Base-by-base conservation (phyloP, 352 stramenopile genomes). In the Phytophthora chlamydospora region DNA sequence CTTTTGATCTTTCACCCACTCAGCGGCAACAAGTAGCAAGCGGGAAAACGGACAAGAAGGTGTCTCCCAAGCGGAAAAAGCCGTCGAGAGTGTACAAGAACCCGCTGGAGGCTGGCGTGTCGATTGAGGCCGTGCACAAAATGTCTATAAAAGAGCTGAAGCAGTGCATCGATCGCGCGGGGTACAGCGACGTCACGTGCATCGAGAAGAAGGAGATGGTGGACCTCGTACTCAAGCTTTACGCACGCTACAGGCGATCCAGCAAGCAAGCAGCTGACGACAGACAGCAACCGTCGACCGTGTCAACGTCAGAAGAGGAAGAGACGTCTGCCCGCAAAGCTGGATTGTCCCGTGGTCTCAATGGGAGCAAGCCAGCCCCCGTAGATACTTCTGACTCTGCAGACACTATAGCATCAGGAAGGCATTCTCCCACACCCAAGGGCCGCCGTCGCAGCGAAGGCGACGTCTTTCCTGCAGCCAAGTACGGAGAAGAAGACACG, bases 91-190 rank as follows among this genome's bases (percentile, higher is more conserved):
- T 88, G 16, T 86, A 85, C 45, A 88, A 89, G 66, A 88, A 93
- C 31, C 83, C 85, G n/a, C 71, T 91, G 3, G 54, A 72, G 19
- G 56, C 73, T 0, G 74, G 75, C 12, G 53, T 82, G 8, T 88
- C 80, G 2, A 68, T 89, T 46, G 86, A 93, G 50, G 57, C 67
- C 1, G 73, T 95, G 21, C 78, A 86, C 43, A 75, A 78, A 50
- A 93, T 93, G 82, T 73, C 74, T 12, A 67, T 93, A 21, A 91
- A 89, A 52, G 77, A 93, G 44, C 71, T 95, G n/a, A 95, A 93
- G 53, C 66, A 80, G 42, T 84, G 77, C 17, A 84, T 93, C 19
- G 76, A 82, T 17, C 77, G 83, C 16, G 84, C 80, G 1, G 84
- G 85, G 7, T 91, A 91, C 40, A 84, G 80, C 24, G 80, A 91